Conservation (phyloP, 2,329 filamentous ascomycete genomes). For the Ceratocystis harringtonii region DNA sequence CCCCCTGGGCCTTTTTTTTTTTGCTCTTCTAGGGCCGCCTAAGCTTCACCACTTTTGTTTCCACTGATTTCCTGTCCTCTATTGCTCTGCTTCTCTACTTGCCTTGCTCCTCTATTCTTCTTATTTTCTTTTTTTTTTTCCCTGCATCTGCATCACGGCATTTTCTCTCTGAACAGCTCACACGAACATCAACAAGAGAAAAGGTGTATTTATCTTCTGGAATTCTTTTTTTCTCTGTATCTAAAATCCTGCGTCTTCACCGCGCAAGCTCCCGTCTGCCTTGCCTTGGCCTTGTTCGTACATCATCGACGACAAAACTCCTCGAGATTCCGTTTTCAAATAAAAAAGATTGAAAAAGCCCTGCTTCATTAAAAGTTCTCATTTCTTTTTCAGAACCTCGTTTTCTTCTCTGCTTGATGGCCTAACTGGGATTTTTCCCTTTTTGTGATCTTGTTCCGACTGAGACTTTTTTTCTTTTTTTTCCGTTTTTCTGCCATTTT, state of each 20-base stretch:
- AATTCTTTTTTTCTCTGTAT: background rate
- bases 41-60: background rate
- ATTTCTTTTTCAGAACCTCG: background rate
- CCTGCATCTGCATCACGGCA: background rate
- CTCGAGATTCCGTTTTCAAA: background rate
- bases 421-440: background rate
- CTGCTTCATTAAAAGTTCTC: background rate
- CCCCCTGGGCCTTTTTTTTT: background rate
- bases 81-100: background rate
- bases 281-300: background rate
- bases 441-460: constrained; percentile 19
- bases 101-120: background rate
- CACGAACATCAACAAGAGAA: no score
- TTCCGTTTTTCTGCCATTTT: constrained; percentile 20
- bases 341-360: background rate
- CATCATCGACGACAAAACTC: background rate
- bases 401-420: background rate
- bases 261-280: background rate
- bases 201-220: no score
- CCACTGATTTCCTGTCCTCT: background rate
- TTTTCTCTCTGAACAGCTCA: no score
- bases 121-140: background rate
- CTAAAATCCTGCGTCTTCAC: background rate
- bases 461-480: constrained; percentile 24
- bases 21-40: background rate